phyloP scores from a whole-genome alignment of 768 basidiomycete species.

The Megacollybia marginata region DNA sequence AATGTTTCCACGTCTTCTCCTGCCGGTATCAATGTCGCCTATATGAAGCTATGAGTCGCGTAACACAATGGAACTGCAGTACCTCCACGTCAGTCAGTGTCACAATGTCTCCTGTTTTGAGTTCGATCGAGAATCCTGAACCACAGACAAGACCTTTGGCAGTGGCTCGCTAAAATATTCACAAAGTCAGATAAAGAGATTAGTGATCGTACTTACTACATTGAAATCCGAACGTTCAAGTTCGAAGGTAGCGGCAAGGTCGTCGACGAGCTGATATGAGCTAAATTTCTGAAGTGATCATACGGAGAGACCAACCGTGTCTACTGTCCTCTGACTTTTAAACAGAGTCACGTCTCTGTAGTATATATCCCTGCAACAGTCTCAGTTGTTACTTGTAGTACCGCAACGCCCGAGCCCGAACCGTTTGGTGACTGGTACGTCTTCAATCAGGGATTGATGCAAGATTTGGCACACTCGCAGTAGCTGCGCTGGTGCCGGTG shows the following conservation, averaged over 20 bases:
- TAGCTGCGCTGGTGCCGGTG: conserved; percentile 47
- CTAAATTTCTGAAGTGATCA: neutral
- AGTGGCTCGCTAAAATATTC: conserved; percentile 60
- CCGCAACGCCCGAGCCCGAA: conserved; percentile 9
- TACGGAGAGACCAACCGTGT: conserved; percentile 41
- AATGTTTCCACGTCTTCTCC: conserved; percentile 65
- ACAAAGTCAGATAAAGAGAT: conserved; percentile 2
- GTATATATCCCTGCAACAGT: conserved; percentile 63
- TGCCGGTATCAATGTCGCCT: conserved; percentile 76
- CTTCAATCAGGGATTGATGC: conserved; percentile 56
- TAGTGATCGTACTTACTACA: conserved; percentile 42
- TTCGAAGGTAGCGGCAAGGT: conserved; percentile 77
- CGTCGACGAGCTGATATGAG: conserved; percentile 67
- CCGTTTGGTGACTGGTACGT: conserved; percentile 60
- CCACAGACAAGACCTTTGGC: conserved; percentile 86
- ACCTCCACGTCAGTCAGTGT: conserved; percentile 55
- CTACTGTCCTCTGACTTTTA: conserved; percentile 68
- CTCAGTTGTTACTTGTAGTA: neutral
- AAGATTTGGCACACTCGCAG: conserved; percentile 58
- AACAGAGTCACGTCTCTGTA: conserved; percentile 83
- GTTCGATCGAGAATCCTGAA: conserved; percentile 46
- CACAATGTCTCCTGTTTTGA: conserved; percentile 48
- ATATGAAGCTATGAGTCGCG: neutral
- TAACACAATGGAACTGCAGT: conserved; percentile 1
- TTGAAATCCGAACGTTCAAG: conserved; percentile 71